Base-by-base conservation (phyloP, 2,329 filamentous ascomycete genomes). In the Colletotrichum godetiae region DNA sequence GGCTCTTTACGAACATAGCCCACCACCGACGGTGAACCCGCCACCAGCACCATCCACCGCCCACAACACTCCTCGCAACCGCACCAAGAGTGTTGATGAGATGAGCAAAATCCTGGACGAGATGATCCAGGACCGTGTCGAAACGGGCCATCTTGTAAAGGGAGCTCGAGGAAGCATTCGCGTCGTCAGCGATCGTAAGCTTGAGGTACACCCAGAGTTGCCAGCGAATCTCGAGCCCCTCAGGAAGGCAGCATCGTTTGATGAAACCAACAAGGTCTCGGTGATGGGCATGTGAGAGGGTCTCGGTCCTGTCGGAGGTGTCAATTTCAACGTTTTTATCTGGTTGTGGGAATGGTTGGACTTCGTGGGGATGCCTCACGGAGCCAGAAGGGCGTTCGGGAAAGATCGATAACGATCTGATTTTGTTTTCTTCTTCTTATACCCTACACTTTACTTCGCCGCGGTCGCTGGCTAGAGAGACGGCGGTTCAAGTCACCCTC, bases 101-200 rank as follows among this genome's bases (percentile, higher is more conserved):
- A 95, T 98, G 92, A 97, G 94, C 76, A 91, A 92, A 78, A 95
- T 98, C 85, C 89, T 98, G 31, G 96, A 98, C 78, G 95, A 98
- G 83, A 98, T 98, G 96, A 97, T 98, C 73, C 93, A 95, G 79
- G 94, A 96, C 79, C 91, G 93, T 71, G 93, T 97, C 66, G 94
- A 97, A 77, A 91, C 88, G 65, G 94, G 93, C 27, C 91, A 94
- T 67, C 84, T 94, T 27, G 87, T 94, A 35, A 91, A 93, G 78
- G 88, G 92, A 65, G 84, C 85, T 64, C 87, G 92, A 73, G 93
- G 92, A 53, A 94, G 92, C 78, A 88, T 94, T 63, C 89, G 91
- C 61, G 80, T 93, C 46, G 86, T 87, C 5, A 87, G 86, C 57
- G 64, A 75, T 13, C 81, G 83, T 55, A 88, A 86, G 78, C 75